These are phyloP conservation scores for Aspergillus sp. DNA, from an alignment of 2,329 filamentous ascomycete species.

Conservation along the genomic window DNA sequence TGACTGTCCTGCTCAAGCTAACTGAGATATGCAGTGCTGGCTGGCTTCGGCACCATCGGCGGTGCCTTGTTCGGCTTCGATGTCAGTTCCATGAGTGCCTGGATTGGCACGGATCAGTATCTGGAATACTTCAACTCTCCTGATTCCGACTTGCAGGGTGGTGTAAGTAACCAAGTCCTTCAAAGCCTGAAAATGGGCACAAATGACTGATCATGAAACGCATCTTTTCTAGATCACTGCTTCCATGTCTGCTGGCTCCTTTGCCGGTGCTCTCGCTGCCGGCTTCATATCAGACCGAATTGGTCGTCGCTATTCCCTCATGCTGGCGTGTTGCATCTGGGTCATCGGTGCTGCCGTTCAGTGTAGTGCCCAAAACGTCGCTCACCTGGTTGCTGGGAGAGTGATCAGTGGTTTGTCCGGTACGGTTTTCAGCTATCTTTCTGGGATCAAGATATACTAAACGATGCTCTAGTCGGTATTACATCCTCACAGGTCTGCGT, in stretches of 20 bases:
- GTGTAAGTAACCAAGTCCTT: slow-evolving; percentile 23
- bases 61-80: slow-evolving; percentile 62
- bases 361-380: slow-evolving; percentile 33
- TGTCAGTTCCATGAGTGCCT: slow-evolving; percentile 49
- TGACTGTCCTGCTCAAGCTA: neutral
- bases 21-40: slow-evolving; percentile 43
- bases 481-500: slow-evolving; percentile 49
- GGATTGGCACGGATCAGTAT: slow-evolving; percentile 55
- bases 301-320: slow-evolving; percentile 46
- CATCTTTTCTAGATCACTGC: slow-evolving; percentile 59
- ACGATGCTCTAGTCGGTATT: slow-evolving; percentile 36
- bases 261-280: slow-evolving; percentile 58
- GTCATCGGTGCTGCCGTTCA: slow-evolving; percentile 38
- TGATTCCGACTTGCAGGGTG: slow-evolving; percentile 39
- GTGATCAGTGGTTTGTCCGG: slow-evolving; percentile 44
- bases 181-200: neutral
- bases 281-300: slow-evolving; percentile 39
- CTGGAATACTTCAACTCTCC: slow-evolving; percentile 57
- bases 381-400: slow-evolving; percentile 51
- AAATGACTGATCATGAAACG: slow-evolving; percentile 25
- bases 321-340: slow-evolving; percentile 37
- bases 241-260: slow-evolving; percentile 71
- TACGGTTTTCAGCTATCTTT: neutral
- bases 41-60: slow-evolving; percentile 58
- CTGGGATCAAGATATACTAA: neutral